Percentiles rank a stretch among this genome's conserved stretches.
Conservation (phyloP, 108 stramenopile species). For the Nannochloropsis gaditana region DNA sequence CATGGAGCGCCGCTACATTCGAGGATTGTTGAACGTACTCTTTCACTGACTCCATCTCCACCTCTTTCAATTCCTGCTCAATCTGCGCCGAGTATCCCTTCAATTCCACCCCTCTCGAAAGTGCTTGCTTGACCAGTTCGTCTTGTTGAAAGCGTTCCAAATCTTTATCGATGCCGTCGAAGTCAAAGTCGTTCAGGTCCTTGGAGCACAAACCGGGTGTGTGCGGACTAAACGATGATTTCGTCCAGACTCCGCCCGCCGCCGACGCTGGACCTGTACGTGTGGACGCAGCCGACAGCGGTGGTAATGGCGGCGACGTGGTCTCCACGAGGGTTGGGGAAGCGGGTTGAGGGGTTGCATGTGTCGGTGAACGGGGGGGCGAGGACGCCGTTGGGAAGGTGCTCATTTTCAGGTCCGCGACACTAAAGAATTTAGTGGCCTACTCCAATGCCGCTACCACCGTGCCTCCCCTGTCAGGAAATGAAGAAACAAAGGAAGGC, state of each 20-base stretch:
- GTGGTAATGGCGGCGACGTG: too few species aligned
- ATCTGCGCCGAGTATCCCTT: conserved; percentile 52
- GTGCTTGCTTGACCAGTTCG: conserved; percentile 55
- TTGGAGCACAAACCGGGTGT: neutral
- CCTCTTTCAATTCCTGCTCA: conserved; percentile 53
- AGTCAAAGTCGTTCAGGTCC: conserved; percentile 45
- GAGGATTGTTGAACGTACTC: conserved; percentile 41
- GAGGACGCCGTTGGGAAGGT: too few species aligned
- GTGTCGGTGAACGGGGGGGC: too few species aligned
- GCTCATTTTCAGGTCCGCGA: too few species aligned
- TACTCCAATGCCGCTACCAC: too few species aligned
- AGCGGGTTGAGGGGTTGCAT: too few species aligned
- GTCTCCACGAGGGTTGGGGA: too few species aligned
- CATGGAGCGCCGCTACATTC: conserved; percentile 46
- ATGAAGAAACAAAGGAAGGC: too few species aligned
- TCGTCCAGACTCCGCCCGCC: neutral
- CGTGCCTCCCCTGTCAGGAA: too few species aligned
- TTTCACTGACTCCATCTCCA: conserved; percentile 21
- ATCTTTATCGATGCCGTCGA: conserved; percentile 59
- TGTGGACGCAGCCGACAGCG: too few species aligned
- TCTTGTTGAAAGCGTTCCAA: conserved; percentile 58
- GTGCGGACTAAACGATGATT: neutral
- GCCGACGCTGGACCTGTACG: neutral
- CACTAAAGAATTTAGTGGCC: too few species aligned
- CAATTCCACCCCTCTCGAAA: conserved; percentile 56